Conservation (phyloP, 306 rosid genomes). For the Quercus bicolor region DNA sequence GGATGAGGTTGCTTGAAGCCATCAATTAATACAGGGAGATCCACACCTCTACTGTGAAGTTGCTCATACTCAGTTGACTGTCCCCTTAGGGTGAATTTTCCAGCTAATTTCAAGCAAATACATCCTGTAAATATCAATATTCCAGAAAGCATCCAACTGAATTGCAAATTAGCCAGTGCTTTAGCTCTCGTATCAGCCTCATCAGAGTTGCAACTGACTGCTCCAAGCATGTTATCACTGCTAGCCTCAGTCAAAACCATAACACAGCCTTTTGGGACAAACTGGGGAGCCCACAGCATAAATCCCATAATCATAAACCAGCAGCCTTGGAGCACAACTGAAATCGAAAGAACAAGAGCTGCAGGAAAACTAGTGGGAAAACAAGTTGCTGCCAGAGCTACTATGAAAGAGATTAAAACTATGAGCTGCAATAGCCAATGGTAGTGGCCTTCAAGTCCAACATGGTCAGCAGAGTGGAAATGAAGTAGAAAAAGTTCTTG, state of each 20-base stretch:
- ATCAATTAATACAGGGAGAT: constrained; percentile 36
- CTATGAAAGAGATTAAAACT: constrained; percentile 55
- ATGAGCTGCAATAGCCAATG: constrained; percentile 80
- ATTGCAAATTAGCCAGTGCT: constrained; percentile 82
- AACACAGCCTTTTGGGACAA: constrained; percentile 69
- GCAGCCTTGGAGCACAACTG: constrained; percentile 79
- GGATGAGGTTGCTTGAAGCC: constrained; percentile 46
- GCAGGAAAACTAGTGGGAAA: constrained; percentile 66
- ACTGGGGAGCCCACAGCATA: constrained; percentile 61
- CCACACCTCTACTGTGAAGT: constrained; percentile 51
- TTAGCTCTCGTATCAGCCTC: constrained; percentile 71
- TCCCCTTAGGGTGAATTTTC: constrained; percentile 34
- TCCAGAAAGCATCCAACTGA: constrained; percentile 79
- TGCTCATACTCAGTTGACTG: constrained; percentile 60
- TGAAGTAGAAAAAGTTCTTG: constrained; percentile 86
- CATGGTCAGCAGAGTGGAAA: constrained; percentile 89
- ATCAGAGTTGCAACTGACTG: constrained; percentile 53
- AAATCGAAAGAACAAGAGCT: constrained; percentile 66
- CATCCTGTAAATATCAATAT: constrained; percentile 56
- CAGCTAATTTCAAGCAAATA: constrained; percentile 49
- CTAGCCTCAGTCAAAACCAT: constrained; percentile 25
- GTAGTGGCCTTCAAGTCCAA: constrained; percentile 90
- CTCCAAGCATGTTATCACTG: constrained; percentile 45
- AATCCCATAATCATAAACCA: constrained; percentile 93
- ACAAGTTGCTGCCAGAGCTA: constrained; percentile 53